These are phyloP conservation scores for Acanthamoeba healyi DNA, from an alignment of 208 protist species.

Conservation along the genomic window DNA sequence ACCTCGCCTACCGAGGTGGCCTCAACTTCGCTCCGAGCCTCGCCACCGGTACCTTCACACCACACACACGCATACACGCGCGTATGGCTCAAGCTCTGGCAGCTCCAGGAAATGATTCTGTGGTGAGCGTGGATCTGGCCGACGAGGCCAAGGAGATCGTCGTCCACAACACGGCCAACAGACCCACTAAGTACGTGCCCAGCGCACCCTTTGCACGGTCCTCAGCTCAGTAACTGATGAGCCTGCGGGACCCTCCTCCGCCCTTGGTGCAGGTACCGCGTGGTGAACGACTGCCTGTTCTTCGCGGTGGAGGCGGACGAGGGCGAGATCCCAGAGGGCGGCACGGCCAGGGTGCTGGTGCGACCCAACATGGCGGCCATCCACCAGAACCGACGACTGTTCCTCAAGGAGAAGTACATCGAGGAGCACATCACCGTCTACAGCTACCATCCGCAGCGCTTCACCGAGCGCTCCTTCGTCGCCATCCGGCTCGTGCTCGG, in stretches of 20 bases:
- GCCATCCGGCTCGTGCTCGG: constrained; percentile 76
- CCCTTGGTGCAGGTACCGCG: constrained; percentile 48
- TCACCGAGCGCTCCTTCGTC: constrained; percentile 75
- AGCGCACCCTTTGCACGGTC: too few relatives aligned
- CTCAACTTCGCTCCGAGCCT: background rate
- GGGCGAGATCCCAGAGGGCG: background rate
- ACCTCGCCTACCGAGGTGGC: constrained; percentile 72
- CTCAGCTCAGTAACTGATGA: too few relatives aligned
- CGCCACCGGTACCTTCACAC: too few relatives aligned
- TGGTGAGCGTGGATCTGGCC: background rate
- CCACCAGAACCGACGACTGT: constrained; percentile 12
- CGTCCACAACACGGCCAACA: background rate
- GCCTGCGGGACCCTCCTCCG: too few relatives aligned
- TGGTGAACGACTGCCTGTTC: constrained; percentile 54
- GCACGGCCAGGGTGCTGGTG: background rate
- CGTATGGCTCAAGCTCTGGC: too few relatives aligned
- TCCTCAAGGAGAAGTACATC: constrained; percentile 79
- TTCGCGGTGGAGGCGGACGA: constrained; percentile 9
- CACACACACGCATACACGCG: too few relatives aligned
- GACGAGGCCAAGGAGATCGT: background rate
- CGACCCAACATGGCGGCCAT: constrained; percentile 33
- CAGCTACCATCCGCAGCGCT: constrained; percentile 31
- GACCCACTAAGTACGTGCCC: background rate
- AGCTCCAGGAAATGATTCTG: background rate
- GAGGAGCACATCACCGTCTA: constrained; percentile 84